Evolutionary conservation across 1,139 yeast genomes (phyloP).

Genomic region (Geotrichum citri-aurantii): DNA sequence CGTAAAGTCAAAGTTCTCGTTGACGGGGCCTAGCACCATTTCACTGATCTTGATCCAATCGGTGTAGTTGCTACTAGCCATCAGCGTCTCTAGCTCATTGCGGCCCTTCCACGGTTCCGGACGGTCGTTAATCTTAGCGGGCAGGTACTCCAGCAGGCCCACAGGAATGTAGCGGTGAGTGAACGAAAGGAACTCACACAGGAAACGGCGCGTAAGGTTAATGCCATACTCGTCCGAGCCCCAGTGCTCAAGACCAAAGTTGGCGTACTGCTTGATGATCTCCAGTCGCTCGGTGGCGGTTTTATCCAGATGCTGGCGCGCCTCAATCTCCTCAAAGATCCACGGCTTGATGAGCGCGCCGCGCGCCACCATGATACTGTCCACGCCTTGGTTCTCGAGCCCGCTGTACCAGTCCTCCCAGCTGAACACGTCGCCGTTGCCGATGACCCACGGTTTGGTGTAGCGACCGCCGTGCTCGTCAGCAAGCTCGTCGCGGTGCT

Average conservation of each 20-base stretch:
- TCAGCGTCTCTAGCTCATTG: slow-evolving; percentile 81
- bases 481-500: slow-evolving; percentile 40
- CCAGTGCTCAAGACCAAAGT: slow-evolving; percentile 92
- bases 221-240: slow-evolving; percentile 95
- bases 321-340: slow-evolving; percentile 93
- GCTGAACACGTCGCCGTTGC: slow-evolving; percentile 89
- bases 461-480: slow-evolving; percentile 40
- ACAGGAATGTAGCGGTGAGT: slow-evolving; percentile 92
- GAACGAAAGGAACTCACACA: slow-evolving; percentile 92
- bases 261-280: slow-evolving; percentile 59
- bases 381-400: slow-evolving; percentile 57
- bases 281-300: slow-evolving; percentile 84
- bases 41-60: slow-evolving; percentile 98
- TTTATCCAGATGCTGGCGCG: slow-evolving; percentile 85
- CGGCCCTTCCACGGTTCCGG: slow-evolving; percentile 96
- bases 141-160: slow-evolving; percentile 82
- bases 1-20: slow-evolving; percentile 65
- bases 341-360: slow-evolving; percentile 98
- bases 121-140: slow-evolving; percentile 85
- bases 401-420: slow-evolving; percentile 85
- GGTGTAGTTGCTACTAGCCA: slow-evolving; percentile 76
- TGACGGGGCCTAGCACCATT: slow-evolving; percentile 85
- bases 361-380: slow-evolving; percentile 95
- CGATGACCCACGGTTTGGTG: slow-evolving; percentile 51
- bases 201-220: slow-evolving; percentile 76